Evolutionary conservation across 495 filamentous ascomycete species (phyloP), one percentile per base, ranked within the genome.

Genomic region (Aspergillus panamensis): DNA sequence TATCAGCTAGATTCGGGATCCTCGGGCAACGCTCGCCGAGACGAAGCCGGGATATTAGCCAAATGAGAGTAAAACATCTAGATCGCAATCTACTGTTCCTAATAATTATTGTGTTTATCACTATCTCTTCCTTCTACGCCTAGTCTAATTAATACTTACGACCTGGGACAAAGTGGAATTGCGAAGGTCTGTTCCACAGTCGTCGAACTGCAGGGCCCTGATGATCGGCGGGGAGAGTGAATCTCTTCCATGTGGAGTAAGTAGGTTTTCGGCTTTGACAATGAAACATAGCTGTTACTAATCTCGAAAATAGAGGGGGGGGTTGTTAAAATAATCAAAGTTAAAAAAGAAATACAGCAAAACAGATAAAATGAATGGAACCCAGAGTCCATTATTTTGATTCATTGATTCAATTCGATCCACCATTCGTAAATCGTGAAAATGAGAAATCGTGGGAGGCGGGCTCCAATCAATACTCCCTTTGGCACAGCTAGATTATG

Each of bases 1-100:
- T 53, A 21, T 45, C 43, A 35, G 51, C 59, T 48, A 63, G 61
- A 63, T 56, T 63, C 61, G 61, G 56, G 57, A 53, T 57, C 53
- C 42, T 54, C 42, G 16, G 42, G 16, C n/a, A 45, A 13, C 42
- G 20, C 16, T 10, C 42, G 17, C 42, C 39, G 37, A 12, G 14
- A 32, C 54, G 19, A 49, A 19, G 51, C 21, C 37, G 19, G n/a
- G 37, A 21, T 49, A 45, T 35, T 30, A 17, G 50, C 39, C 55
- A 54, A 58, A 54, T 52, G 59, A 62, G 57, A 30, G 40, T 53
- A 53, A 54, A 61, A 58, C 53, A 48, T 13, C 52, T 39, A 35
- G 14, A 52, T 39, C n/a, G 37, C 55, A 25, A 25, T 25, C 25
- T 25, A 25, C 25, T 25, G 25, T 25, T 25, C 25, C 25, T 25